phyloP scores from a whole-genome alignment of 805 yeast genomes.

The Dipodascus geniculatus region DNA sequence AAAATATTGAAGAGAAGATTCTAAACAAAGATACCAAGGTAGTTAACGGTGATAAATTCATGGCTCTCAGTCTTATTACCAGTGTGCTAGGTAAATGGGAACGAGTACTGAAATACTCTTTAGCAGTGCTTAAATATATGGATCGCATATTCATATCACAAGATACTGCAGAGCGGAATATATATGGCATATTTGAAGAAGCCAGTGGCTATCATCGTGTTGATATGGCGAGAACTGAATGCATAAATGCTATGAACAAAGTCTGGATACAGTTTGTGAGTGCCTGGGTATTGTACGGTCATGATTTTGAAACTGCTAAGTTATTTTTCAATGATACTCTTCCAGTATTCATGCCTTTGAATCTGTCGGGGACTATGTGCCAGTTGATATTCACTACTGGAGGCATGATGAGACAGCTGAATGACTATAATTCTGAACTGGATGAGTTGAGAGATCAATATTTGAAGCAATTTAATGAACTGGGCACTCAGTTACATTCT shows the following conservation, averaged over 20 bases:
- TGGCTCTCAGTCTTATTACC: conserved; percentile 11
- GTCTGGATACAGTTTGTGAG: conserved; percentile 5
- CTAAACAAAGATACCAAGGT: conserved; percentile 10
- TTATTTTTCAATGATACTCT: not conserved
- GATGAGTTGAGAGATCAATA: not conserved
- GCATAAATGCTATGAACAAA: conserved; percentile 7
- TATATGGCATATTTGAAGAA: conserved; percentile 3
- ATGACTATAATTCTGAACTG: not conserved
- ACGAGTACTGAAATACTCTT: conserved; percentile 9
- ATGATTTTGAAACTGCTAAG: not conserved
- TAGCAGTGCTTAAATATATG: conserved; percentile 7
- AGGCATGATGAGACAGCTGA: not conserved
- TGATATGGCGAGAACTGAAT: conserved; percentile 4
- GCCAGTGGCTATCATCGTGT: conserved; percentile 1
- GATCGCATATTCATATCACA: not conserved
- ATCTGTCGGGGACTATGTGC: not conserved
- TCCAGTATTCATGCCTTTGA: not conserved
- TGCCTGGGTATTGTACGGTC: conserved; percentile 3
- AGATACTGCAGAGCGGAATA: not conserved
- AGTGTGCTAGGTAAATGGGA: conserved; percentile 14
- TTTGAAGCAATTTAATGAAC: not conserved
- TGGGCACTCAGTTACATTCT: not conserved
- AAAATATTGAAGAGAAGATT: conserved; percentile 11
- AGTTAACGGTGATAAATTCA: conserved; percentile 12
- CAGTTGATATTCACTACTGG: not conserved